Evolutionary conservation across 106 monocot genomes (phyloP).

Genomic region (Dendrobium catenatum): DNA sequence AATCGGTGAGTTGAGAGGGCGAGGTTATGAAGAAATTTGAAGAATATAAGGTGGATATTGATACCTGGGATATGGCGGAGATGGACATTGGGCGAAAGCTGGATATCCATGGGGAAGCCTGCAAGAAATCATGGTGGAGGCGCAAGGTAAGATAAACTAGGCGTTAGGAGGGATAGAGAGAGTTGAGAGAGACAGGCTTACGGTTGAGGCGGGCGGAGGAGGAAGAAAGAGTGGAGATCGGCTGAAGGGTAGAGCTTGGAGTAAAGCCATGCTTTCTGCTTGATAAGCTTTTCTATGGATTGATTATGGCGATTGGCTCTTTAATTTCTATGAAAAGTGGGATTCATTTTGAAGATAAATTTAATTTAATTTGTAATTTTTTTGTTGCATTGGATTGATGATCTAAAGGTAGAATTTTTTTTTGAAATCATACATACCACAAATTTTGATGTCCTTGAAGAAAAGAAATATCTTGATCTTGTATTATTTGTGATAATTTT

Average conservation of each 20-base stretch:
- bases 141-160: neutral
- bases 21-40: neutral
- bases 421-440: no score
- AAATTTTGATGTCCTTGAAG: no score
- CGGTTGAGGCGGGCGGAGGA: neutral
- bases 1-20: neutral
- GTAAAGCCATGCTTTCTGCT: slow-evolving; percentile 3
- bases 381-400: no score
- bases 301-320: no score
- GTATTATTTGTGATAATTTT: no score
- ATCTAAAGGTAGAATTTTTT: no score
- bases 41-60: neutral
- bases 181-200: neutral
- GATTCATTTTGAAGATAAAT: no score
- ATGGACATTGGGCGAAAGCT: neutral
- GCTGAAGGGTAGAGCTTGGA: neutral
- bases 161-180: neutral
- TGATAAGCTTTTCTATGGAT: neutral
- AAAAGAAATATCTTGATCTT: no score
- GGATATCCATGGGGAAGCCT: neutral
- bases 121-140: neutral
- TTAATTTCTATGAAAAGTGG: no score
- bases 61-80: neutral
- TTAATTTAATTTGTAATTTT: no score
- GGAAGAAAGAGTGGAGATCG: neutral